Conservation (phyloP, 2,329 filamentous ascomycete species). For the Paradendryphiella salina region DNA sequence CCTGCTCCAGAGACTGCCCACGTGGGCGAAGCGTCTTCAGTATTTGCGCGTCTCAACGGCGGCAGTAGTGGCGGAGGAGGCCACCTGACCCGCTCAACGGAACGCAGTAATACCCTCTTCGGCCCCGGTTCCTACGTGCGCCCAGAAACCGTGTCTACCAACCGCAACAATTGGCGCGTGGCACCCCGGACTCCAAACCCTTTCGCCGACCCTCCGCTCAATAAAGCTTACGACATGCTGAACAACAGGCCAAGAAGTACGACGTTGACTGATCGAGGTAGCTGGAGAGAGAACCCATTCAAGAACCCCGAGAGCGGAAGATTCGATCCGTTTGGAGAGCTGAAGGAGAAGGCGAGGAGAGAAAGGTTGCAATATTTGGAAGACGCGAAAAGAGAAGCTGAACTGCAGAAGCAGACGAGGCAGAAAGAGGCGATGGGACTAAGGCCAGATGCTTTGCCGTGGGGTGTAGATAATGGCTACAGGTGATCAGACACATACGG, state of each 20-base stretch:
- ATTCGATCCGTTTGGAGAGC: slow-evolving; percentile 45
- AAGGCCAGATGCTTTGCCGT: slow-evolving; percentile 17
- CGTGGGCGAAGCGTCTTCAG: slow-evolving; percentile 11
- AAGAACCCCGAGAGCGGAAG: slow-evolving; percentile 40
- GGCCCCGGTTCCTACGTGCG: slow-evolving; percentile 31
- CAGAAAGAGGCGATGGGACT: slow-evolving; percentile 39
- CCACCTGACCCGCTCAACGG: slow-evolving; percentile 31
- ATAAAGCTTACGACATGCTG: slow-evolving; percentile 45
- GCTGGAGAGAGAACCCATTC: slow-evolving; percentile 44
- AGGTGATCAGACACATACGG: slow-evolving; percentile 1
- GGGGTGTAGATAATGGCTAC: slow-evolving; percentile 4
- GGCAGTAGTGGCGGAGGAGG: slow-evolving; percentile 2
- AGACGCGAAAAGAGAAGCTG: slow-evolving; percentile 29
- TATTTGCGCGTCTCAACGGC: slow-evolving; percentile 16
- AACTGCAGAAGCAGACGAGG: slow-evolving; percentile 16
- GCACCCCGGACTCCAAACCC: slow-evolving; percentile 38
- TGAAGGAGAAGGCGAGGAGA: slow-evolving; percentile 38
- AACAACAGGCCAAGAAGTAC: slow-evolving; percentile 39
- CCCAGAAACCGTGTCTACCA: slow-evolving; percentile 41
- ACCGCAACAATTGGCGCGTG: slow-evolving; percentile 14
- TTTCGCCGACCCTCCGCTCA: slow-evolving; percentile 41
- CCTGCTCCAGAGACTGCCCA: slow-evolving; percentile 31
- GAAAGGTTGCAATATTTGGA: slow-evolving; percentile 36
- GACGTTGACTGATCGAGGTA: slow-evolving; percentile 41
- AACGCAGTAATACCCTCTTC: slow-evolving; percentile 35